Evolutionary conservation across 495 filamentous ascomycete species (phyloP).

Genomic region (Penicillium soppii): DNA sequence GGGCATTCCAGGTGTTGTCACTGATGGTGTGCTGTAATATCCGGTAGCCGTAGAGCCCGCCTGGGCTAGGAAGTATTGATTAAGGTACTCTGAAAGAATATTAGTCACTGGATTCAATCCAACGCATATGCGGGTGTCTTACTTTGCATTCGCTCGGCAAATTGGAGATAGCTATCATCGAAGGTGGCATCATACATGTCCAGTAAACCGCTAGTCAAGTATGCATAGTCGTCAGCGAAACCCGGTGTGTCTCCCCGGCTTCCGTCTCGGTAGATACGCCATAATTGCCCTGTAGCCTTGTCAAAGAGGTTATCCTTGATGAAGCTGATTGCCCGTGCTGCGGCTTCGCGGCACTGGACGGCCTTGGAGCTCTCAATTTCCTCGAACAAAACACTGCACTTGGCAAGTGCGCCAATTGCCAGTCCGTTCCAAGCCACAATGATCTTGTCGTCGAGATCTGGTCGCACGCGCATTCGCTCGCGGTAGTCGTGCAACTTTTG

Average conservation of each 20-base stretch:
- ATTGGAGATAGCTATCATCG: conserved; percentile 73
- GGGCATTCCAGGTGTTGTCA: conserved; percentile 62
- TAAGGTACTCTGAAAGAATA: conserved; percentile 56
- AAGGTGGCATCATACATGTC: conserved; percentile 88
- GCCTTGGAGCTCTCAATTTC: conserved; percentile 58
- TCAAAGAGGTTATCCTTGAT: conserved; percentile 79
- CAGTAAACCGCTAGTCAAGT: conserved; percentile 77
- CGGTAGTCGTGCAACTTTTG: conserved; percentile 72
- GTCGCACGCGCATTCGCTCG: conserved; percentile 71
- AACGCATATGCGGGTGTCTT: conserved; percentile 17
- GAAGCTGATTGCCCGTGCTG: conserved; percentile 69
- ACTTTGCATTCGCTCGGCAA: conserved; percentile 83
- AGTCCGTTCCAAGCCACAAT: conserved; percentile 87
- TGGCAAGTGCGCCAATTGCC: conserved; percentile 78
- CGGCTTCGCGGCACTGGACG: conserved; percentile 59
- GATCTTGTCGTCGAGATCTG: conserved; percentile 89
- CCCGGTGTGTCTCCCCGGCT: conserved; percentile 64
- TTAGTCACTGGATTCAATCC: conserved; percentile 11
- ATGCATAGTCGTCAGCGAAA: conserved; percentile 96
- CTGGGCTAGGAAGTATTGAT: conserved; percentile 65
- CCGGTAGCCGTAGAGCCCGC: conserved; percentile 52
- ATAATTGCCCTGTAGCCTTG: conserved; percentile 57
- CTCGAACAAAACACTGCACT: conserved; percentile 66
- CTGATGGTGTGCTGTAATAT: conserved; percentile 81
- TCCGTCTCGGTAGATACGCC: conserved; percentile 75